These are phyloP conservation scores for Ceraceosorus bombacis DNA, from an alignment of 1,284 basidiomycete species.

Conservation along the genomic window DNA sequence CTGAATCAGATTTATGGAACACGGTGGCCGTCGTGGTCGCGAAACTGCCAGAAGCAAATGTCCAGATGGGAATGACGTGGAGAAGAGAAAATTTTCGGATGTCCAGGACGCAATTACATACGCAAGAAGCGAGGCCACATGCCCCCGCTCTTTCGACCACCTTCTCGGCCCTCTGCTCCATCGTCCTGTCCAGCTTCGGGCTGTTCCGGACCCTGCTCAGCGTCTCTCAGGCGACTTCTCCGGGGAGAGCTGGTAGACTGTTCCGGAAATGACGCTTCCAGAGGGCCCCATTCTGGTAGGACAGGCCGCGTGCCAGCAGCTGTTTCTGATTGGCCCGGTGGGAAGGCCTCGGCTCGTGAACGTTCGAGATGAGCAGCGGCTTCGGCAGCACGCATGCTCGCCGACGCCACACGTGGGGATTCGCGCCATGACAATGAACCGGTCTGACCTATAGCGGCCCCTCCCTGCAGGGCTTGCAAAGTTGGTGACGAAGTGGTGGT, in stretches of 20 bases:
- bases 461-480: not conserved
- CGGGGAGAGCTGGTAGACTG: not conserved
- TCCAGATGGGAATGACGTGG: too few relatives aligned
- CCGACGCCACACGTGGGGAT: slow-evolving; percentile 6
- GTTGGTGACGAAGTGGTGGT: slow-evolving; percentile 1
- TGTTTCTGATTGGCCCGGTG: not conserved
- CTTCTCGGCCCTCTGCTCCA: not conserved
- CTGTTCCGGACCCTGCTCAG: not conserved
- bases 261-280: not conserved
- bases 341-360: not conserved
- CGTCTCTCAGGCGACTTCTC: slow-evolving; percentile 3
- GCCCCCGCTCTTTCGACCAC: slow-evolving; percentile 1
- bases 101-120: too few relatives aligned
- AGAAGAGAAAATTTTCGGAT: too few relatives aligned
- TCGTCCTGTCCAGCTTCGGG: not conserved
- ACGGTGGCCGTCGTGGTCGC: too few relatives aligned
- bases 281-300: slow-evolving; percentile 1
- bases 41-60: too few relatives aligned
- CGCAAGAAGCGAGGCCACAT: slow-evolving; percentile 13
- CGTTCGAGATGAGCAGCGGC: slow-evolving; percentile 1
- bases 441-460: not conserved
- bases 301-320: slow-evolving; percentile 1
- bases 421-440: slow-evolving; percentile 3
- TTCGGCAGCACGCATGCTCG: slow-evolving; percentile 1
- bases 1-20: too few relatives aligned